These are phyloP conservation scores for Bipolaris oryzae DNA, from an alignment of 2,329 filamentous ascomycete species.

Conservation along the genomic window DNA sequence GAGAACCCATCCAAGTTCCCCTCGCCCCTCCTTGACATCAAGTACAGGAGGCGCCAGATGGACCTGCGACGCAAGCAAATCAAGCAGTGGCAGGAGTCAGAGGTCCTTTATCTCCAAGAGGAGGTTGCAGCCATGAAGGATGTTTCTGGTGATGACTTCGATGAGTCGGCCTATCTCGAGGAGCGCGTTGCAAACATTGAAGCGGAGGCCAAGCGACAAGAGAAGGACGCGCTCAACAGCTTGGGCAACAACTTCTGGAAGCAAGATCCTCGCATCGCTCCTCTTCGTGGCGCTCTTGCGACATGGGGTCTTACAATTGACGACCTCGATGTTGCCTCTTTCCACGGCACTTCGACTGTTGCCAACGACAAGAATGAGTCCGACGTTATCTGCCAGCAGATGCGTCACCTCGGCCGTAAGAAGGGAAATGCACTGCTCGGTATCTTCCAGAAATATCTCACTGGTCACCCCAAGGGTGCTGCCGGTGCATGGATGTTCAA, in stretches of 20 bases:
- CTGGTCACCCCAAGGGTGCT: slow-evolving; percentile 98
- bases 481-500: slow-evolving; percentile 99
- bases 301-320: slow-evolving; percentile 99
- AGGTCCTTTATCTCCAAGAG: slow-evolving; percentile 89
- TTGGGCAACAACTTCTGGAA: slow-evolving; percentile 99
- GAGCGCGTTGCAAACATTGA: slow-evolving; percentile 88
- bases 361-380: slow-evolving; percentile 99
- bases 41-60: slow-evolving; percentile 94
- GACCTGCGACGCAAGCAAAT: slow-evolving; percentile 93
- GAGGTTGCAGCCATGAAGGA: slow-evolving; percentile 88
- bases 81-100: slow-evolving; percentile 94
- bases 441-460: slow-evolving; percentile 99
- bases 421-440: slow-evolving; percentile 96
- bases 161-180: slow-evolving; percentile 82
- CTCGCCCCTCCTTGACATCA: slow-evolving; percentile 94
- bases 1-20: slow-evolving; percentile 92
- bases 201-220: slow-evolving; percentile 83
- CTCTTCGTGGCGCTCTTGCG: slow-evolving; percentile 91
- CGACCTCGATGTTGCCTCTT: slow-evolving; percentile 91
- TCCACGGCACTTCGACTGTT: slow-evolving; percentile 98
- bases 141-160: slow-evolving; percentile 69
- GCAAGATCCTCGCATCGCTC: slow-evolving; percentile 89
- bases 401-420: slow-evolving; percentile 89
- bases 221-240: slow-evolving; percentile 89
- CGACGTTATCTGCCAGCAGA: slow-evolving; percentile 93